Conservation (phyloP, 495 filamentous ascomycete genomes). For the Lasiosphaeria miniovina region DNA sequence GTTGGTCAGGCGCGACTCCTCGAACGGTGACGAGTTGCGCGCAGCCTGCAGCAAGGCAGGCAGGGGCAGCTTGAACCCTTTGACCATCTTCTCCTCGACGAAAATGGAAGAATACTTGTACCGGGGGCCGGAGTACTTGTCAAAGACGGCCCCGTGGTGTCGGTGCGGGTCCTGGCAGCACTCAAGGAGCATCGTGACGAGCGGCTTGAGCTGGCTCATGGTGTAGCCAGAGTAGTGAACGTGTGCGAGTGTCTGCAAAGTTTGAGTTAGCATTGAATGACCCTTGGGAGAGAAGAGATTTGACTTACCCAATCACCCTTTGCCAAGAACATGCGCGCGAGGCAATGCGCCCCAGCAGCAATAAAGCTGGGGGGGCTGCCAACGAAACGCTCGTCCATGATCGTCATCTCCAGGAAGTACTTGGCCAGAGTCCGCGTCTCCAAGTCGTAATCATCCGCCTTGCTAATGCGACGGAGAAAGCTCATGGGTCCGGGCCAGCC, state of each 20-base stretch:
- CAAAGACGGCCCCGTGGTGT: conserved; percentile 82
- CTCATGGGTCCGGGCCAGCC: conserved; percentile 99
- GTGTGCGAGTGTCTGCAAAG: conserved; percentile 67
- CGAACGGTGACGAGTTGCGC: conserved; percentile 1
- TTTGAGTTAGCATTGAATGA: conserved; percentile 23
- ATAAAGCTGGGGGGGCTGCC: conserved; percentile 84
- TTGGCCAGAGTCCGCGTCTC: conserved; percentile 95
- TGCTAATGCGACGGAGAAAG: conserved; percentile 93
- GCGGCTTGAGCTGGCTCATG: conserved; percentile 71
- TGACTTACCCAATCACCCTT: conserved; percentile 90
- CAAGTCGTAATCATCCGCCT: conserved; percentile 95
- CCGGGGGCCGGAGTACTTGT: conserved; percentile 82
- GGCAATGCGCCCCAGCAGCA: conserved; percentile 88
- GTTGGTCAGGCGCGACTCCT: conserved; percentile 6
- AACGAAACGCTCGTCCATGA: conserved; percentile 98
- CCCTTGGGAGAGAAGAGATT: neutral
- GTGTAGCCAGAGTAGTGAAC: conserved; percentile 93
- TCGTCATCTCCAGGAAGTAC: conserved; percentile 93
- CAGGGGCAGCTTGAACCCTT: conserved; percentile 45
- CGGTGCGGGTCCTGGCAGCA: conserved; percentile 78
- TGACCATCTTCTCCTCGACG: conserved; percentile 67
- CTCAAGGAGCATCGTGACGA: conserved; percentile 74
- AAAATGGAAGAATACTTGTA: conserved; percentile 80
- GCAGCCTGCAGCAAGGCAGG: conserved; percentile 1
- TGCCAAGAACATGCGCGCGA: conserved; percentile 81